Conservation (phyloP, 345 rosid species). For the Sisymbrium irio region DNA sequence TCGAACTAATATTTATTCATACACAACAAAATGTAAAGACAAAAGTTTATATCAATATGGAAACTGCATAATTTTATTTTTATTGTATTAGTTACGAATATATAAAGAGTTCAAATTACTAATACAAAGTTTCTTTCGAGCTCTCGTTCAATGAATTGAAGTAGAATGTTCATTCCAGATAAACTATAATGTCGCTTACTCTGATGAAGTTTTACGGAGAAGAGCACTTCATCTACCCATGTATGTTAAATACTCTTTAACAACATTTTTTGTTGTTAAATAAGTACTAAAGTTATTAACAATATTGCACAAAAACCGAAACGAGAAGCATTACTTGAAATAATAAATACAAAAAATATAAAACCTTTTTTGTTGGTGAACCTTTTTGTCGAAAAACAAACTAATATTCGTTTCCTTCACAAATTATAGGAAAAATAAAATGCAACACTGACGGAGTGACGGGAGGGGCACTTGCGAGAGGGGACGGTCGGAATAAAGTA, state of each 20-base stretch:
- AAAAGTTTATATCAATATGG: not conserved
- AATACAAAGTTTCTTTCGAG: not conserved
- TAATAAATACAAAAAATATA: not conserved
- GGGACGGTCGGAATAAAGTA: constrained; percentile 32
- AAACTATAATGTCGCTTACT: not conserved
- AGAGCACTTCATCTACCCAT: not conserved
- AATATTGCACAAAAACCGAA: not conserved
- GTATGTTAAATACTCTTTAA: not conserved
- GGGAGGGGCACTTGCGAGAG: constrained; percentile 27
- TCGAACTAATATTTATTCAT: not conserved
- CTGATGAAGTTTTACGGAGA: not conserved
- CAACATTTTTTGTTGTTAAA: too few relatives aligned
- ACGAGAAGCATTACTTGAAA: not conserved
- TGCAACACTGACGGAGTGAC: constrained; percentile 13
- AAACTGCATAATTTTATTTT: not conserved
- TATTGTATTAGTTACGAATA: not conserved
- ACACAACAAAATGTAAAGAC: not conserved
- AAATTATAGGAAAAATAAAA: not conserved
- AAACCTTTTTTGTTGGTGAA: too few relatives aligned
- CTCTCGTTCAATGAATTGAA: not conserved
- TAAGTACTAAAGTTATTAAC: not conserved
- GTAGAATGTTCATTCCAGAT: not conserved
- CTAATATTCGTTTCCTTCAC: not conserved
- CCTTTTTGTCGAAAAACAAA: not conserved
- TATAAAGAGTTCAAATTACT: not conserved